A percentile compares a stretch with the other conserved stretches of the same genome.
Conservation (phyloP, 2,329 filamentous ascomycete species). For the Fusarium sp. region DNA sequence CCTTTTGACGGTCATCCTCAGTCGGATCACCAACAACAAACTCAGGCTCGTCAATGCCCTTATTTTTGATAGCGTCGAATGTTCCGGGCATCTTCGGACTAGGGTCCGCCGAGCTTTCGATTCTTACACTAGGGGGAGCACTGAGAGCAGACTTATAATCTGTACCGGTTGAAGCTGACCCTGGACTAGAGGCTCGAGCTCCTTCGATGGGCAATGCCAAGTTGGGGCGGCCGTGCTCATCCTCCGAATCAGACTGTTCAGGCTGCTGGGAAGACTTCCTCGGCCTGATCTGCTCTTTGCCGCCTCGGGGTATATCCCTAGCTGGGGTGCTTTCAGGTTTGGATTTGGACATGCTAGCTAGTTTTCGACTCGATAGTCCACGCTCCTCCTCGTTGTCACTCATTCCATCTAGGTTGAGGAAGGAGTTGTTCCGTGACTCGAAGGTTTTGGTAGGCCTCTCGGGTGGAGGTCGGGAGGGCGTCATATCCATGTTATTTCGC, state of each 20-base stretch:
- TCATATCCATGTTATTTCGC: conserved; percentile 52
- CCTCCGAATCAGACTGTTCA: conserved; percentile 52
- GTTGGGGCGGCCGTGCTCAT: conserved; percentile 52
- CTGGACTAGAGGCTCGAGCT: conserved; percentile 52
- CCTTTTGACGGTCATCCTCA: conserved; percentile 80
- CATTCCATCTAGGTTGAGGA: conserved; percentile 62
- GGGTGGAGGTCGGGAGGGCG: conserved; percentile 54
- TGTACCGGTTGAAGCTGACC: conserved; percentile 55
- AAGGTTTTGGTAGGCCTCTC: conserved; percentile 49
- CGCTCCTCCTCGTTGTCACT: conserved; percentile 63
- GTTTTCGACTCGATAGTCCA: conserved; percentile 25
- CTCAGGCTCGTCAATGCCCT: conserved; percentile 69
- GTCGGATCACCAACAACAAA: conserved; percentile 70
- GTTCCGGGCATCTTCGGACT: conserved; percentile 54
- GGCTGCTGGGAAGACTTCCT: conserved; percentile 45
- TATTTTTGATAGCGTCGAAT: conserved; percentile 53
- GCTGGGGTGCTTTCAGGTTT: conserved; percentile 24
- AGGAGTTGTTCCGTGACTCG: conserved; percentile 60
- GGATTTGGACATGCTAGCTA: conserved; percentile 26
- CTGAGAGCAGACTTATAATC: conserved; percentile 60
- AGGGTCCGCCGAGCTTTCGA: conserved; percentile 57
- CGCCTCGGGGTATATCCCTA: conserved; percentile 25
- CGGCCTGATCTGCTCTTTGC: conserved; percentile 48
- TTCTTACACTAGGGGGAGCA: conserved; percentile 59
- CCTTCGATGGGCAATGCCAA: conserved; percentile 61